phyloP scores from a whole-genome alignment of 139 green algal species.

The Coccomyxa sp. region DNA sequence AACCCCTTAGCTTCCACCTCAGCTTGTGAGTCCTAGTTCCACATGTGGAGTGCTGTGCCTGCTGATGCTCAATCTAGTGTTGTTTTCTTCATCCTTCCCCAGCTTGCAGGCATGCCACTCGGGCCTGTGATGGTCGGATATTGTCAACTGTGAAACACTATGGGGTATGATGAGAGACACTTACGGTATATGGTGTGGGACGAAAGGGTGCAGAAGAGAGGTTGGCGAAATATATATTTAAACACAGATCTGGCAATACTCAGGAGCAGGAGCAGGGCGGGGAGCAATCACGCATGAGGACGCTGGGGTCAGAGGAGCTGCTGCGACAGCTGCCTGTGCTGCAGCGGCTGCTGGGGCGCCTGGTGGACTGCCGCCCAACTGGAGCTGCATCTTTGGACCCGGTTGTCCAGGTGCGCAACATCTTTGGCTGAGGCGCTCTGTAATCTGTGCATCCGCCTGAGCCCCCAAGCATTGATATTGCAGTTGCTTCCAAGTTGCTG shows the following conservation, averaged over 20 bases:
- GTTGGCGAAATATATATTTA: too few relatives aligned
- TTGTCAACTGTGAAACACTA: too few relatives aligned
- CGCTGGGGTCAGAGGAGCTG: slow-evolving; percentile 44
- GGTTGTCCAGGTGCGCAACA: slow-evolving; percentile 45
- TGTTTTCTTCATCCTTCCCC: not conserved
- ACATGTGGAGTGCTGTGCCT: not conserved
- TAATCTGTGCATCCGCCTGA: not conserved
- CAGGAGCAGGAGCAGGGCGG: slow-evolving; percentile 31
- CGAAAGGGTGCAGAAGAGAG: too few relatives aligned
- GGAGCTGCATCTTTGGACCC: slow-evolving; percentile 58
- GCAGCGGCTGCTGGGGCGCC: slow-evolving; percentile 71
- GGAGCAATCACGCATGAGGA: slow-evolving; percentile 17
- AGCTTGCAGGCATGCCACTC: too few relatives aligned
- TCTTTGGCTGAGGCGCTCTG: not conserved
- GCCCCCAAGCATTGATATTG: not conserved
- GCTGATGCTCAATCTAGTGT: not conserved
- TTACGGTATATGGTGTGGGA: too few relatives aligned
- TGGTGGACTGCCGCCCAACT: slow-evolving; percentile 80
- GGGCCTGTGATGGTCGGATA: too few relatives aligned
- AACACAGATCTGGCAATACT: not conserved
- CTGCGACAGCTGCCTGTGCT: slow-evolving; percentile 76
- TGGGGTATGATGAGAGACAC: too few relatives aligned
- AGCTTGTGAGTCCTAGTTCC: not conserved
- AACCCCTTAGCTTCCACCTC: not conserved
- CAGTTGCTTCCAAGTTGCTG: not conserved